Base-by-base conservation (phyloP, 306 rosid species). In the Herpetospermum pedunculosum region DNA sequence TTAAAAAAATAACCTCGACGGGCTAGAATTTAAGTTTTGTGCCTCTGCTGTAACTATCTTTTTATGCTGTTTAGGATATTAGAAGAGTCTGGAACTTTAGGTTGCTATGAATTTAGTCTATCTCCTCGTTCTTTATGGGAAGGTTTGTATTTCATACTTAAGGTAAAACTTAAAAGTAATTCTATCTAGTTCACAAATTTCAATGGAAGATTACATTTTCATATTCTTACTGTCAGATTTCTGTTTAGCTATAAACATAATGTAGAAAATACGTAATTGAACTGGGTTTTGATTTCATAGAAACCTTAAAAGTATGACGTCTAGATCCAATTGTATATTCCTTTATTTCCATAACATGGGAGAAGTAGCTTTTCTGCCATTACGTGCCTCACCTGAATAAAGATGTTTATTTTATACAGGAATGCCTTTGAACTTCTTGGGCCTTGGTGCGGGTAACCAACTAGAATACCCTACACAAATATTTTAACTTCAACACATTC, bases 401-500 rank as follows among this genome's bases (percentile, higher is more conserved):
- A 48, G 47, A 43, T 52, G 57, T 77, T 57, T 70, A 11, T 63
- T 78, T 63, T 80, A n/a, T n/a, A 50, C 88, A 91, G 99, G 99
- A 62, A 77, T 91, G 86, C 96, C 99, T 52, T 82, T 94, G 86
- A 94, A 83, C 83, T 48, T 91, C 80, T 77, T 94, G 89, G 99
- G 99, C 76, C 89, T 94, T 67, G 97, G 99, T 80, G 84, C 41
- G 77, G 99, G 99, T 94, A 94, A 70, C 50, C 40, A 70, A 70
- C 54, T 34, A 54, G 13, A 12, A n/a, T 50, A 23, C 54, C 3
- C 55, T 44, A 49, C 46, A 37, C 80, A 6, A 28, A 49, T 4
- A 1, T 9, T 76, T 44, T 50, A 18, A 13, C 21, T 18, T 16
- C 23, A 41, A 52, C 10, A 19, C 18, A 35, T 63, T 37, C 70